Conservation (phyloP, 768 basidiomycete genomes). For the Amanita jacksonii region DNA sequence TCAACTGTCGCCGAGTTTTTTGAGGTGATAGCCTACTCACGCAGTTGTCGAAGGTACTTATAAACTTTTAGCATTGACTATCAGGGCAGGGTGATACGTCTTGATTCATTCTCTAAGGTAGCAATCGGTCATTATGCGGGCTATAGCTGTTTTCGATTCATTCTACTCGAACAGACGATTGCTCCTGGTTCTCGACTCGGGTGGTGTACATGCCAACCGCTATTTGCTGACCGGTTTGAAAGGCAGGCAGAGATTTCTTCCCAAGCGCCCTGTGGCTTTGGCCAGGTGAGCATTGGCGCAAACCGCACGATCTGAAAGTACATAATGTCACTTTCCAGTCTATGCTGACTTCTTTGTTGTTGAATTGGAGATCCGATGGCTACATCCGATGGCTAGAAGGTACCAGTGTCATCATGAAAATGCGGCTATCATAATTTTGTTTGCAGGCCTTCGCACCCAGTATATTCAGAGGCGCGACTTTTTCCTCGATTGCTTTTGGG, state of each 20-base stretch:
- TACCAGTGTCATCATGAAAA: constrained; percentile 12
- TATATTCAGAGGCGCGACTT: constrained; percentile 52
- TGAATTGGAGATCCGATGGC: constrained; percentile 59
- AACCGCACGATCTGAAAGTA: no score
- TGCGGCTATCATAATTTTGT: background rate
- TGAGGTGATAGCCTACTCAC: constrained; percentile 29
- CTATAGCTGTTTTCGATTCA: background rate
- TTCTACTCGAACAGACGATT: constrained; percentile 40
- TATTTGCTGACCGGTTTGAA: constrained; percentile 69
- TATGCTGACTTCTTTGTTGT: constrained; percentile 50
- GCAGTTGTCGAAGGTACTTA: background rate
- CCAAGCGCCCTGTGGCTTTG: constrained; percentile 65
- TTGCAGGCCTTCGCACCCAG: constrained; percentile 39
- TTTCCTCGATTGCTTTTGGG: constrained; percentile 53
- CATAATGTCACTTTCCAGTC: constrained; percentile 14
- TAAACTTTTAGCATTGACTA: constrained; percentile 43
- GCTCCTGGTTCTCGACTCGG: constrained; percentile 72
- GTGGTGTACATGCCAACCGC: constrained; percentile 69
- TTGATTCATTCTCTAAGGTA: constrained; percentile 77
- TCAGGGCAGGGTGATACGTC: constrained; percentile 74
- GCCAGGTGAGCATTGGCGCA: constrained; percentile 45
- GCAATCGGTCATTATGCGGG: background rate
- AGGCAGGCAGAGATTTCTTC: constrained; percentile 59
- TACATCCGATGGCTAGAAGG: constrained; percentile 76
- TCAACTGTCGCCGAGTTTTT: constrained; percentile 50